These are phyloP conservation scores for Apiospora hydei DNA, from an alignment of 2,329 filamentous ascomycete genomes.

Conservation along the genomic window DNA sequence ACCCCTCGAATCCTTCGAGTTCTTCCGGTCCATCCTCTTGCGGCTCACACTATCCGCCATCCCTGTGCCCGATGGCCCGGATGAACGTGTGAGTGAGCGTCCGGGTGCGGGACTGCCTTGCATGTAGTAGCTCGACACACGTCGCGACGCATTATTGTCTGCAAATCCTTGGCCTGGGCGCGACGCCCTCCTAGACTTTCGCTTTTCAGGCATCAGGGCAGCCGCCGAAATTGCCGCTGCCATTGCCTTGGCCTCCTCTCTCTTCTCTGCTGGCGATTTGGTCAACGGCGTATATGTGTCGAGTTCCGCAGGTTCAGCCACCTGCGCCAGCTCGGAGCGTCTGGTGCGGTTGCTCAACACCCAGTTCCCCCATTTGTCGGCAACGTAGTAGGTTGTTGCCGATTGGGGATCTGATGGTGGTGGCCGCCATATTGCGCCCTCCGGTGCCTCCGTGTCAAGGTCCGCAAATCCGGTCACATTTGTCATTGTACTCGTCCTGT, in stretches of 20 bases:
- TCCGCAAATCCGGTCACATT: conserved; percentile 44
- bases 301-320: conserved; percentile 35
- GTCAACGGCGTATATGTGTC: conserved; percentile 42
- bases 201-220: conserved; percentile 33
- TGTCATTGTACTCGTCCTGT: conserved; percentile 52
- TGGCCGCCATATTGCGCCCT: conserved; percentile 56
- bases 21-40: conserved; percentile 36
- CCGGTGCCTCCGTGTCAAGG: conserved; percentile 41
- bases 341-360: conserved; percentile 51
- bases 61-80: not conserved
- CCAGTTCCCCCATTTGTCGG: conserved; percentile 63
- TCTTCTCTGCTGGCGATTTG: conserved; percentile 40
- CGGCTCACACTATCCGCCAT: conserved; percentile 26
- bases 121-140: conserved; percentile 48
- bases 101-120: conserved; percentile 36
- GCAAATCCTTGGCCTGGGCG: conserved; percentile 34
- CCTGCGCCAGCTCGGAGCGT: conserved; percentile 33
- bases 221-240: conserved; percentile 35
- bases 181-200: conserved; percentile 42
- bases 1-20: conserved; percentile 41
- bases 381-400: conserved; percentile 56
- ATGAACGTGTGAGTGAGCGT: conserved; percentile 1
- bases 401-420: conserved; percentile 54
- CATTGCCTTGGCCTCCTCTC: conserved; percentile 36
- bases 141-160: conserved; percentile 33